phyloP scores from a whole-genome alignment of 1,284 basidiomycete species.

The Cryptococcus sp. region DNA sequence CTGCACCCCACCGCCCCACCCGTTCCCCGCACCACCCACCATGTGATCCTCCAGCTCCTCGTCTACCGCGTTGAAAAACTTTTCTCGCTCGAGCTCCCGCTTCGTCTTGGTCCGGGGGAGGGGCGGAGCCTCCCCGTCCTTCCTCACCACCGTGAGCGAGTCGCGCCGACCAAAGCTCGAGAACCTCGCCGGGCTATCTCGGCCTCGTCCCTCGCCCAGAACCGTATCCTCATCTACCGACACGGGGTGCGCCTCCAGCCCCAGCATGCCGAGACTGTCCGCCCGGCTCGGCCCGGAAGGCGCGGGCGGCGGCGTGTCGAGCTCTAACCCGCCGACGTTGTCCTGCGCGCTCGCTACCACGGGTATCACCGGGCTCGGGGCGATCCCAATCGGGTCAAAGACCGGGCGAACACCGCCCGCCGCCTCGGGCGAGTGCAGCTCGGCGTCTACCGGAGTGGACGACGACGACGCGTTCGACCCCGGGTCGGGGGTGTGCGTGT shows the following conservation, averaged over 20 bases:
- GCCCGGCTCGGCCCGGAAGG: background rate
- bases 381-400: constrained; percentile 31
- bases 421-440: background rate
- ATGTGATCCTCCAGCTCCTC: constrained; percentile 34
- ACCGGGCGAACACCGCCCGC: constrained; percentile 5
- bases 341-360: constrained; percentile 1
- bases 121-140: constrained; percentile 16
- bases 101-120: constrained; percentile 37
- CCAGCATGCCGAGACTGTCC: background rate
- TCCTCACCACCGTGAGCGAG: constrained; percentile 25
- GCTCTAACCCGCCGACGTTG: background rate
- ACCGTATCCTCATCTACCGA: constrained; percentile 3
- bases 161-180: constrained; percentile 41
- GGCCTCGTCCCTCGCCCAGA: background rate
- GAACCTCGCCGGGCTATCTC: constrained; percentile 30
- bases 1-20: constrained; percentile 27
- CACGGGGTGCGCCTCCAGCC: background rate
- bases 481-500: constrained; percentile 33
- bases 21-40: constrained; percentile 26
- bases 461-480: constrained; percentile 23
- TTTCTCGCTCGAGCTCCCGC: constrained; percentile 46
- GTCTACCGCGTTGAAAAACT: constrained; percentile 44
- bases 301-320: background rate
- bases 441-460: constrained; percentile 8
- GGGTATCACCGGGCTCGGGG: constrained; percentile 28